A percentile compares a stretch with the other conserved stretches of the same genome.
phyloP scores from a whole-genome alignment of 1,284 basidiomycete genomes.

The Ceratobasidium sp. region DNA sequence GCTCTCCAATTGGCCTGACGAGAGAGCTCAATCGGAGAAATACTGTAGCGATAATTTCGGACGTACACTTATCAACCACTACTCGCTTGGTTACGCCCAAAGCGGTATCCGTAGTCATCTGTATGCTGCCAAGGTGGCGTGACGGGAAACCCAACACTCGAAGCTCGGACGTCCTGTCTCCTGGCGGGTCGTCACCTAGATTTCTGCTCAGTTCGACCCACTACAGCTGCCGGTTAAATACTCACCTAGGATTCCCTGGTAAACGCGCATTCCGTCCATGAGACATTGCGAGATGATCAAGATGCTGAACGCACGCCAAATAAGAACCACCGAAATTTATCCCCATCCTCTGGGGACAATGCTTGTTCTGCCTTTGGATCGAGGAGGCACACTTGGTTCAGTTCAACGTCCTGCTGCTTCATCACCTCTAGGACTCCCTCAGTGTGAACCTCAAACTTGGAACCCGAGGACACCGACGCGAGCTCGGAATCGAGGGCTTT shows the following conservation, averaged over 20 bases:
- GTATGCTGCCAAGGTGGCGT: slow-evolving; percentile 84
- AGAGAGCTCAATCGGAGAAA: not conserved
- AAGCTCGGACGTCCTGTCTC: slow-evolving; percentile 89
- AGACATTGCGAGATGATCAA: slow-evolving; percentile 15
- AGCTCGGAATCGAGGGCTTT: slow-evolving; percentile 67
- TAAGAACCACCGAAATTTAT: slow-evolving; percentile 84
- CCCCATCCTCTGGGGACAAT: slow-evolving; percentile 80
- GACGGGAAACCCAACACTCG: slow-evolving; percentile 87
- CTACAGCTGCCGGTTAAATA: slow-evolving; percentile 51
- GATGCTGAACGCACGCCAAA: slow-evolving; percentile 73
- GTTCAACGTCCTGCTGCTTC: slow-evolving; percentile 61
- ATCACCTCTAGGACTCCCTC: slow-evolving; percentile 77
- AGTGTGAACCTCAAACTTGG: slow-evolving; percentile 65
- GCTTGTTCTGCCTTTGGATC: slow-evolving; percentile 84
- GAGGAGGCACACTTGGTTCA: slow-evolving; percentile 82
- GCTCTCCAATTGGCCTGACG: slow-evolving; percentile 71
- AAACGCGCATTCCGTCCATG: not conserved
- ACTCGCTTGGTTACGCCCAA: slow-evolving; percentile 92
- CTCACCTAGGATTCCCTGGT: slow-evolving; percentile 58
- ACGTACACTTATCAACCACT: slow-evolving; percentile 79
- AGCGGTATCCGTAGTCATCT: slow-evolving; percentile 99
- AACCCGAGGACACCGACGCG: slow-evolving; percentile 47
- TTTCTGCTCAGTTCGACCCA: not conserved
- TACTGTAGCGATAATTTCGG: not conserved
- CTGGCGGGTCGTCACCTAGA: slow-evolving; percentile 88